phyloP scores from a whole-genome alignment of 345 rosid species.

The Camelina hispida region DNA sequence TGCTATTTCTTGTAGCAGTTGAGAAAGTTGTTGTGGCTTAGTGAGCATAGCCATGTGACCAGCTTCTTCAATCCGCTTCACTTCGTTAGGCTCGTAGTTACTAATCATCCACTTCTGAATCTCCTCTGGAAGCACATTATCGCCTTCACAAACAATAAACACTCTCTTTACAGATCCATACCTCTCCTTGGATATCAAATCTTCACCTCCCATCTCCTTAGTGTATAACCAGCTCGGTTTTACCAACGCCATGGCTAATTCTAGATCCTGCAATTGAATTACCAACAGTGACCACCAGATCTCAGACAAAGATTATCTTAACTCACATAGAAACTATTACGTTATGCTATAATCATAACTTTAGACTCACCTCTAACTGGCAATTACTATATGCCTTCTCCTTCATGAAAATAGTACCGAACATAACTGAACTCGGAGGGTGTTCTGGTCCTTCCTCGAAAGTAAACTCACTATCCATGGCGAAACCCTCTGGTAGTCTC shows the following conservation, averaged over 20 bases:
- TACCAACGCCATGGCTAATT: slow-evolving; percentile 48
- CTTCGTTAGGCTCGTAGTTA: slow-evolving; percentile 49
- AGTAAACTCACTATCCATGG: slow-evolving; percentile 46
- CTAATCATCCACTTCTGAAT: slow-evolving; percentile 54
- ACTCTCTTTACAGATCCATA: slow-evolving; percentile 48
- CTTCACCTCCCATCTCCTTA: slow-evolving; percentile 40
- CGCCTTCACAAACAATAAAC: slow-evolving; percentile 49
- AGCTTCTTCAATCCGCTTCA: slow-evolving; percentile 46
- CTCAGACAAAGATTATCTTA: background rate
- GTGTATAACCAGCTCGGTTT: slow-evolving; percentile 51
- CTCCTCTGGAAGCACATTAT: slow-evolving; percentile 41
- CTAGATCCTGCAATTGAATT: slow-evolving; percentile 47
- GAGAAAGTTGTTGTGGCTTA: slow-evolving; percentile 47
- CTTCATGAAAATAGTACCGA: slow-evolving; percentile 43
- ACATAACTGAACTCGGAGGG: slow-evolving; percentile 45
- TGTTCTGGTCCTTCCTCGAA: slow-evolving; percentile 44
- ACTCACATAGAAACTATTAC: background rate
- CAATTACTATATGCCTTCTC: slow-evolving; percentile 46
- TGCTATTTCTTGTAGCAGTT: slow-evolving; percentile 35
- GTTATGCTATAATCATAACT: background rate
- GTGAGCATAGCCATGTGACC: slow-evolving; percentile 64
- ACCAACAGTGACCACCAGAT: slow-evolving; percentile 6
- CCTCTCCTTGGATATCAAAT: slow-evolving; percentile 40
- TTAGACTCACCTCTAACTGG: slow-evolving; percentile 27
- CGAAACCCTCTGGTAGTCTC: slow-evolving; percentile 44